Conservation (phyloP, 1,284 basidiomycete genomes). For the Pulchroboletus neoregius region DNA sequence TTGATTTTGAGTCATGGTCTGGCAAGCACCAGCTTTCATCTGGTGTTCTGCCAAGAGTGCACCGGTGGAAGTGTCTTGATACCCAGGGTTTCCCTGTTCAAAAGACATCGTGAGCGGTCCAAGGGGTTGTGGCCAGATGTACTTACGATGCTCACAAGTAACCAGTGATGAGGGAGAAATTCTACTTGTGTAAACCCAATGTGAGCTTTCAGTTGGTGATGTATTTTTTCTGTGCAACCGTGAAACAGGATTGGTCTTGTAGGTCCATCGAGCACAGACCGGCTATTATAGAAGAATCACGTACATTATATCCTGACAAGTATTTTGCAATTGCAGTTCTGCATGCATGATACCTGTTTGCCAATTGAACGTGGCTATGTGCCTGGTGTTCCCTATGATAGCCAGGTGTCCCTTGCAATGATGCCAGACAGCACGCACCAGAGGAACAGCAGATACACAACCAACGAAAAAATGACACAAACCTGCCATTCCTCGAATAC, state of each 20-base stretch:
- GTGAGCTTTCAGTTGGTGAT: conserved; percentile 83
- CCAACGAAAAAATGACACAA: conserved; percentile 25
- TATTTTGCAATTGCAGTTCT: conserved; percentile 89
- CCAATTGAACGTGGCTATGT: conserved; percentile 96
- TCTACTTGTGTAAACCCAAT: conserved; percentile 90
- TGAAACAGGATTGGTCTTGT: conserved; percentile 90
- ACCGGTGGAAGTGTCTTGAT: conserved; percentile 95
- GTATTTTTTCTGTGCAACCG: conserved; percentile 96
- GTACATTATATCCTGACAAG: conserved; percentile 86
- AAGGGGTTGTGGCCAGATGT: neutral
- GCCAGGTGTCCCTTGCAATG: conserved; percentile 65
- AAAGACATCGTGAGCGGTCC: neutral
- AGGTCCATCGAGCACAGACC: conserved; percentile 37
- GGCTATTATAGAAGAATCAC: conserved; percentile 25
- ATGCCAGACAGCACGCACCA: neutral
- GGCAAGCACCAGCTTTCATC: conserved; percentile 86
- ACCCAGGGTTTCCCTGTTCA: conserved; percentile 80
- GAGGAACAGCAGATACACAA: neutral
- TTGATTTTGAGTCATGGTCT: conserved; percentile 86
- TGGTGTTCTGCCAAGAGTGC: conserved; percentile 84
- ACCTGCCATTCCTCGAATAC: conserved; percentile 92
- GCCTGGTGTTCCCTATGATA: conserved; percentile 78
- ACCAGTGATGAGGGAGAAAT: conserved; percentile 95
- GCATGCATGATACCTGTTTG: conserved; percentile 82
- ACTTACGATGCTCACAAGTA: conserved; percentile 79